Percentiles rank a stretch among this genome's conserved stretches.
These are phyloP conservation scores for Zygotorulaspora danielsina DNA, from an alignment of 805 yeast genomes.

Conservation along the genomic window DNA sequence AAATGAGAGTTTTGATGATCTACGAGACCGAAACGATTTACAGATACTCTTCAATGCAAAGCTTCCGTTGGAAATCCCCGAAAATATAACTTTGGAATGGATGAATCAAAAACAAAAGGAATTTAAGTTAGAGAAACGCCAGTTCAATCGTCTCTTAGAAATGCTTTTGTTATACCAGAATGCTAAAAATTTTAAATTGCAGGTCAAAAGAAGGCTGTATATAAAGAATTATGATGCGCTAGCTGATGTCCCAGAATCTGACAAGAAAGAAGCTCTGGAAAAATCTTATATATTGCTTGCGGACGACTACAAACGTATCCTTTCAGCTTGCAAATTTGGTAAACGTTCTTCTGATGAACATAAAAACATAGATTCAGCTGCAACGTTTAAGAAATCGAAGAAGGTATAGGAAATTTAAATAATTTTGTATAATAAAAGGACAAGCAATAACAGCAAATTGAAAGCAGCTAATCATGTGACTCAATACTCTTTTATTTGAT, in stretches of 20 bases:
- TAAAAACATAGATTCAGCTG: neutral
- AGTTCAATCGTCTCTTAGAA: constrained; percentile 71
- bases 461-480: too few species aligned
- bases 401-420: too few species aligned
- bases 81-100: constrained; percentile 37
- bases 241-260: constrained; percentile 55
- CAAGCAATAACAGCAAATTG: too few species aligned
- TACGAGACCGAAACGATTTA: constrained; percentile 80
- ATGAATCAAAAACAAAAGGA: constrained; percentile 35
- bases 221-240: constrained; percentile 78
- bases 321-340: constrained; percentile 10
- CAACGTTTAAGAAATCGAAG: constrained; percentile 2
- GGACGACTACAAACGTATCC: constrained; percentile 64
- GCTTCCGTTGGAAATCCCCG: constrained; percentile 33
- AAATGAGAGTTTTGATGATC: constrained; percentile 83
- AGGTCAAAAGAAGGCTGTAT: constrained; percentile 71
- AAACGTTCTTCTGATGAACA: constrained; percentile 4
- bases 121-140: constrained; percentile 69
- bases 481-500: too few species aligned
- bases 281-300: constrained; percentile 66
- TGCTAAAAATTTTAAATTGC: constrained; percentile 43
- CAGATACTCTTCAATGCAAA: constrained; percentile 40
- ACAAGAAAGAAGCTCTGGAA: constrained; percentile 66
- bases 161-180: constrained; percentile 52
- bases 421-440: too few species aligned